Evolutionary conservation across 306 rosid genomes (phyloP), one percentile per base, ranked within the genome.

Genomic region (Acacia melanoxylon): DNA sequence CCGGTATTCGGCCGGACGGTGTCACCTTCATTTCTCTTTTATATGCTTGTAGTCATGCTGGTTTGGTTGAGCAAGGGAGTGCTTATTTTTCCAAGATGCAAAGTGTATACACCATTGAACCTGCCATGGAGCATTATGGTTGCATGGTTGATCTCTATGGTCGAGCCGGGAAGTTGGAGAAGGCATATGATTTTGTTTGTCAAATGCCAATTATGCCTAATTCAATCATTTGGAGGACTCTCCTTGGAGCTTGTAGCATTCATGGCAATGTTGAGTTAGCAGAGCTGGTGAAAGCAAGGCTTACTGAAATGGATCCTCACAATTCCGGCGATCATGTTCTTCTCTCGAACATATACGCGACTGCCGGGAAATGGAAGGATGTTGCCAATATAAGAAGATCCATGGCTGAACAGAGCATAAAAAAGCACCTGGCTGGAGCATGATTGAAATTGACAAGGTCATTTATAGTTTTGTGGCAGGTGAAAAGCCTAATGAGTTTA

Each of bases 171-270:
- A 85, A 82, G 89, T 84, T 94, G 85, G 86, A 87, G 78, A 69
- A 89, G 80, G 98, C 97, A 63, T 91, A 86, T 82, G 97, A 90
- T 33, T 90, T 90, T 73, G 87, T 84, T 25, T 82, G 88, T 77
- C 82, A 87, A 70, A 88, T 94, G 97, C 93, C 97, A 75, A 42
- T 92, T 82, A 59, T 86, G 5, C 97, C 97, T 0, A 91, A 88
- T 86, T 92, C 86, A 68, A 83, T 94, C 74, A 89, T 92, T 80
- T 94, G 98, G 97, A 78, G 97, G 85, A 91, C 94, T 68, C 97
- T 94, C 79, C 93, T 92, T 13, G 98, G 98, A 74, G 97, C 98
- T 83, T 94, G 97, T 81, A 90, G 97, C 84, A 80, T 94, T 88
- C 94, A 94, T 82, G 97, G 94, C 49, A 75, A 94, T 49, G 85